Evolutionary conservation across 257 asterid species (phyloP).

Genomic region (Capsicum baccatum): DNA sequence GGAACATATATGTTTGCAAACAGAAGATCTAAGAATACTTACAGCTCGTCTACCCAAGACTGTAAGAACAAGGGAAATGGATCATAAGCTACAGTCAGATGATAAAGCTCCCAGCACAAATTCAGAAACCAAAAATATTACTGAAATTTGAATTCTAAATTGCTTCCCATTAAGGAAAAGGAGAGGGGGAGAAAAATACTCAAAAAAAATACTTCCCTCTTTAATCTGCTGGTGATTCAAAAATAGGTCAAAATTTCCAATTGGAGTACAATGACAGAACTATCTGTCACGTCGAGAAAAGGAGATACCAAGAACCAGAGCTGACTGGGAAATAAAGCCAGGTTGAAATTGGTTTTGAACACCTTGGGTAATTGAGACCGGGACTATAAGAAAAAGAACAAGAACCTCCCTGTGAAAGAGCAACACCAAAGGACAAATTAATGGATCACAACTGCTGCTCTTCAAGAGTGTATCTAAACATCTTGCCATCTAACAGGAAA

Average conservation of each 20-base stretch:
- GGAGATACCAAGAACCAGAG: neutral
- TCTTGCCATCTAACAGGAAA: constrained; percentile 38
- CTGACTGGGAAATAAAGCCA: neutral
- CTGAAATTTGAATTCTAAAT: neutral
- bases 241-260: neutral
- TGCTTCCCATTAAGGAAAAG: neutral
- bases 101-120: neutral
- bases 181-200: neutral
- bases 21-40: no score
- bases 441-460: constrained; percentile 41
- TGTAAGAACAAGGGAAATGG: no score
- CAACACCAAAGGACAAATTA: constrained; percentile 37
- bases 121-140: neutral
- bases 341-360: neutral
- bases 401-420: constrained; percentile 37
- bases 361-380: neutral
- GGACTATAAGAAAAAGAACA: constrained; percentile 34
- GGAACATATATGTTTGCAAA: no score
- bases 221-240: neutral
- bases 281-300: neutral
- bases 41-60: no score
- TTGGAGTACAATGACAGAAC: neutral
- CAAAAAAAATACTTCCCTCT: neutral
- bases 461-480: constrained; percentile 41
- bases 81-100: neutral